Conservation (phyloP, 106 monocot species). For the Acorus calamus region DNA sequence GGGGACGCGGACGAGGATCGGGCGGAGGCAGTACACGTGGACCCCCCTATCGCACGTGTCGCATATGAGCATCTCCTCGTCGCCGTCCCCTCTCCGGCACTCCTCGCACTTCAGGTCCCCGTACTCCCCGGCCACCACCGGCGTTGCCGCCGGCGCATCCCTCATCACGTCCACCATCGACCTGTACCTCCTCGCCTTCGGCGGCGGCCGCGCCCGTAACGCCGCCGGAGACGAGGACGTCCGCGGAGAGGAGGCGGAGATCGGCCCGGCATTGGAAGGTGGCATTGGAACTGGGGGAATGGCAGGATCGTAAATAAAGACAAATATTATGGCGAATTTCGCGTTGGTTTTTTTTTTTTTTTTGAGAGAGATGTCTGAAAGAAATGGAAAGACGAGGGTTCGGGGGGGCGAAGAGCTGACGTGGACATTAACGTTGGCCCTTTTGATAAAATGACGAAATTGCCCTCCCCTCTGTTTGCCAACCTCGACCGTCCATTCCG, state of each 20-base stretch:
- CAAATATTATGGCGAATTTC: background rate
- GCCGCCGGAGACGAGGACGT: background rate
- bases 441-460: too few species aligned
- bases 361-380: too few species aligned
- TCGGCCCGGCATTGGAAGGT: background rate
- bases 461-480: too few species aligned
- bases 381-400: too few species aligned
- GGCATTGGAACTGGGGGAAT: constrained; percentile 10
- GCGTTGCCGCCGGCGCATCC: background rate
- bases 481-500: too few species aligned
- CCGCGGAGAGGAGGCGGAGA: constrained; percentile 6
- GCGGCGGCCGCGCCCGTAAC: constrained; percentile 1
- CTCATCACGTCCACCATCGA: too few species aligned
- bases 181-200: background rate
- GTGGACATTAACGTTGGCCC: too few species aligned
- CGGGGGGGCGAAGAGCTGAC: too few species aligned
- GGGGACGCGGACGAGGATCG: constrained; percentile 68
- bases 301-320: constrained; percentile 9
- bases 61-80: constrained; percentile 67
- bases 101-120: constrained; percentile 35
- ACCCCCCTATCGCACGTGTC: constrained; percentile 70
- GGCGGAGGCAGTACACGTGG: constrained; percentile 69
- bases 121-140: constrained; percentile 11
- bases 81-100: constrained; percentile 58
- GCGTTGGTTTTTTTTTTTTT: too few species aligned